phyloP scores from a whole-genome alignment of 73 alveolate genomes.

The Paramecium primaurelia region DNA sequence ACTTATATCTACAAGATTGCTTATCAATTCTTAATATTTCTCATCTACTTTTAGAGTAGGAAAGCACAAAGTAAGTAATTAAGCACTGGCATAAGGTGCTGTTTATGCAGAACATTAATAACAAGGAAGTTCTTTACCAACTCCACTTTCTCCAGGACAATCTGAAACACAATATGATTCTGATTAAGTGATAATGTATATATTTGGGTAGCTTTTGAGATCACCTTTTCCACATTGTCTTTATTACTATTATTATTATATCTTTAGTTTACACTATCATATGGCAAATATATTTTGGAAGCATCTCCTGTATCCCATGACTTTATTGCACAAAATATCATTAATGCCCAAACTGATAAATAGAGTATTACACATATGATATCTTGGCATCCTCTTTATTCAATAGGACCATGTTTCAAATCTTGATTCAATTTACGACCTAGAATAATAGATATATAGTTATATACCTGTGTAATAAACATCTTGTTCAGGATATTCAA shows the following conservation, averaged over 20 bases:
- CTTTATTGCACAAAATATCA: background rate
- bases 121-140: background rate
- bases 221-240: background rate
- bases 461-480: background rate
- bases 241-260: background rate
- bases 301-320: background rate
- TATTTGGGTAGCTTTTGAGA: background rate
- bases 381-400: conserved; percentile 3
- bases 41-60: background rate
- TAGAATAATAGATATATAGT: background rate
- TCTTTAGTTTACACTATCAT: background rate
- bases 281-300: background rate
- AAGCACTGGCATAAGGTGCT: background rate
- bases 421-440: background rate
- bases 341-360: conserved; percentile 21
- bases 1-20: background rate
- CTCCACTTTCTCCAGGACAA: conserved; percentile 46
- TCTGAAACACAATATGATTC: background rate
- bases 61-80: conserved; percentile 15
- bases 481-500: conserved; percentile 7
- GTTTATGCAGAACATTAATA: background rate
- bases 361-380: background rate
- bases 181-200: background rate
- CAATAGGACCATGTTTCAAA: background rate
- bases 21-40: background rate